Evolutionary conservation across 345 rosid species (phyloP).

Genomic region (Nasturtium officinale): DNA sequence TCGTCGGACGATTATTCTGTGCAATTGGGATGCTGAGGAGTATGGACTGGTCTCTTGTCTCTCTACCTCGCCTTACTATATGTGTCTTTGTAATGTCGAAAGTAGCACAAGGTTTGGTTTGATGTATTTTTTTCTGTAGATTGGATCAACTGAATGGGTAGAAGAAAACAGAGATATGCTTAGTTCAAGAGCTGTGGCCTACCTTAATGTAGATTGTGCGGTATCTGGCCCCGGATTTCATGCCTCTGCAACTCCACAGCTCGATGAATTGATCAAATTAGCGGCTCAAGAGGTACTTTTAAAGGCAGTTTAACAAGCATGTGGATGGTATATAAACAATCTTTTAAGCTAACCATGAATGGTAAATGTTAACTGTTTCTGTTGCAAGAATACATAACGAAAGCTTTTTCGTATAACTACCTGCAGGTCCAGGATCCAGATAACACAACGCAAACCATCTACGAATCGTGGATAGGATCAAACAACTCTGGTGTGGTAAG

Average conservation of each 20-base stretch:
- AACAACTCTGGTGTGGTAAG: conserved; percentile 51
- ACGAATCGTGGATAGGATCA: conserved; percentile 63
- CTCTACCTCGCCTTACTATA: conserved; percentile 7
- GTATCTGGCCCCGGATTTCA: conserved; percentile 66
- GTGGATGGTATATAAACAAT: neutral
- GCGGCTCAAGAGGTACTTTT: conserved; percentile 65
- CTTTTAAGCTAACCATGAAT: neutral
- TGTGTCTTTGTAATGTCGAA: neutral
- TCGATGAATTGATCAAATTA: conserved; percentile 63
- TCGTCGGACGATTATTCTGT: conserved; percentile 66
- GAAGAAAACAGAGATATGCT: conserved; percentile 84
- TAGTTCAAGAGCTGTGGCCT: conserved; percentile 72
- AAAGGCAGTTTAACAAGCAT: conserved; percentile 18
- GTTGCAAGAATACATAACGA: neutral
- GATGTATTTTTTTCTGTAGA: conserved; percentile 45
- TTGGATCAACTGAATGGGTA: conserved; percentile 91
- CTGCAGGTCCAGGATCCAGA: conserved; percentile 78
- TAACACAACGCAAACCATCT: conserved; percentile 66
- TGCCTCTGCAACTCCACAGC: conserved; percentile 81
- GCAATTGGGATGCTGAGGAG: conserved; percentile 96
- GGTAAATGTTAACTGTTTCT: conserved; percentile 9
- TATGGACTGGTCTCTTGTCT: conserved; percentile 69
- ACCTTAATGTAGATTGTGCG: conserved; percentile 69
- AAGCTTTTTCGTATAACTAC: too few relatives aligned
- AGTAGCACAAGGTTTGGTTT: neutral